Evolutionary conservation across 2,329 filamentous ascomycete genomes (phyloP).

Genomic region (Meredithiella fracta): DNA sequence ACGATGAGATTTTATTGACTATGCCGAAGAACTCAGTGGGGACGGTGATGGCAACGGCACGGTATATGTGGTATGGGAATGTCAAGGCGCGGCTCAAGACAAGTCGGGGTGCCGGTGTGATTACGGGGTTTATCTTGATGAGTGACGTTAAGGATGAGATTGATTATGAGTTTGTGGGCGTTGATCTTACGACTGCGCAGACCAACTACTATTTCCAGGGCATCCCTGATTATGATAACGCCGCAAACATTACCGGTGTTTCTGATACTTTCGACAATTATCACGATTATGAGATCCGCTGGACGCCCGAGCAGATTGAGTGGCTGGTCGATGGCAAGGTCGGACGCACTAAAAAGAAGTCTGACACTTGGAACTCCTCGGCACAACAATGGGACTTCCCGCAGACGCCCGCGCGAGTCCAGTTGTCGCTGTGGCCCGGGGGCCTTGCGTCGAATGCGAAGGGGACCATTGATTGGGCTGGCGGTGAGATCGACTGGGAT

Average conservation of each 20-base stretch:
- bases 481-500: conserved; percentile 79
- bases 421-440: conserved; percentile 92
- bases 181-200: conserved; percentile 60
- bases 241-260: conserved; percentile 45
- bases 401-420: conserved; percentile 77
- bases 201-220: conserved; percentile 98
- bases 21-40: conserved; percentile 78
- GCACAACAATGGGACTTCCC: conserved; percentile 71
- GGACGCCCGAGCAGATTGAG: conserved; percentile 70
- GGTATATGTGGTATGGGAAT: conserved; percentile 95
- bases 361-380: conserved; percentile 74
- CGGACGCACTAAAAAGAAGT: conserved; percentile 56
- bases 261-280: conserved; percentile 59
- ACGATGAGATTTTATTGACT: conserved; percentile 63
- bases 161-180: conserved; percentile 87
- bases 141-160: conserved; percentile 97
- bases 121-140: conserved; percentile 93
- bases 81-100: conserved; percentile 75
- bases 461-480: conserved; percentile 84
- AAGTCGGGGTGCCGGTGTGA: conserved; percentile 68
- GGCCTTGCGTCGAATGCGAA: conserved; percentile 61
- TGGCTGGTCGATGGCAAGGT: conserved; percentile 77
- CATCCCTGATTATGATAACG: conserved; percentile 69
- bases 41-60: conserved; percentile 66
- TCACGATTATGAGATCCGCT: conserved; percentile 87